Conservation (phyloP, 169 alveolate genomes). For the Babesia gibsoni region DNA sequence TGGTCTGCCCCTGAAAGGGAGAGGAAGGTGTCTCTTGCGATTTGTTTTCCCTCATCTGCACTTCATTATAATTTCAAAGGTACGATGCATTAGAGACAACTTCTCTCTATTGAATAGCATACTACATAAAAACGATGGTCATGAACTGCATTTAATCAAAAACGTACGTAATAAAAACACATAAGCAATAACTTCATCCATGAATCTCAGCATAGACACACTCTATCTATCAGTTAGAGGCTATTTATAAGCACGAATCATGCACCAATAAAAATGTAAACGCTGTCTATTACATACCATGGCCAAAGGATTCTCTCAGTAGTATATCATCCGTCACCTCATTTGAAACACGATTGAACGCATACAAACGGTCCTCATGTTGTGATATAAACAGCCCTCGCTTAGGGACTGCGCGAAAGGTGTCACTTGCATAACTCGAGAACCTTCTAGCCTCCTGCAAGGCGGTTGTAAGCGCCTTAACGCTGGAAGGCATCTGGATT, state of each 20-base stretch:
- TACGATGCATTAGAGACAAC: too few relatives aligned
- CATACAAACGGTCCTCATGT: constrained; percentile 53
- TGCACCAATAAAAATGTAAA: too few relatives aligned
- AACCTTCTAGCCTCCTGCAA: constrained; percentile 43
- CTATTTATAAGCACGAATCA: too few relatives aligned
- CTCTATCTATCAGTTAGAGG: too few relatives aligned
- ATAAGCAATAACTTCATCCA: too few relatives aligned
- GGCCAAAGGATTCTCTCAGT: constrained; percentile 19
- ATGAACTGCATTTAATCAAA: too few relatives aligned
- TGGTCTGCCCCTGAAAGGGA: constrained; percentile 10
- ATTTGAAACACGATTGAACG: constrained; percentile 23
- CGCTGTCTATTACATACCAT: constrained; percentile 23
- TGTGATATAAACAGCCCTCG: constrained; percentile 30
- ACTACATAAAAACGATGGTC: too few relatives aligned
- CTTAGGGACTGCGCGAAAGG: constrained; percentile 23
- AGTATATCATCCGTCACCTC: constrained; percentile 1
- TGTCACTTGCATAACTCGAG: constrained; percentile 53
- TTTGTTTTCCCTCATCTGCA: constrained; percentile 41
- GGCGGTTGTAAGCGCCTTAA: constrained; percentile 22
- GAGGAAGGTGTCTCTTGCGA: constrained; percentile 24
- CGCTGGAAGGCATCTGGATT: constrained; percentile 31
- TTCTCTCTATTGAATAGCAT: too few relatives aligned
- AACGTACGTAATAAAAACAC: too few relatives aligned
- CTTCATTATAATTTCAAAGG: not conserved
- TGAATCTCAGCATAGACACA: too few relatives aligned